These are phyloP conservation scores for Solanum chilense DNA, from an alignment of 257 asterid species.

Conservation along the genomic window DNA sequence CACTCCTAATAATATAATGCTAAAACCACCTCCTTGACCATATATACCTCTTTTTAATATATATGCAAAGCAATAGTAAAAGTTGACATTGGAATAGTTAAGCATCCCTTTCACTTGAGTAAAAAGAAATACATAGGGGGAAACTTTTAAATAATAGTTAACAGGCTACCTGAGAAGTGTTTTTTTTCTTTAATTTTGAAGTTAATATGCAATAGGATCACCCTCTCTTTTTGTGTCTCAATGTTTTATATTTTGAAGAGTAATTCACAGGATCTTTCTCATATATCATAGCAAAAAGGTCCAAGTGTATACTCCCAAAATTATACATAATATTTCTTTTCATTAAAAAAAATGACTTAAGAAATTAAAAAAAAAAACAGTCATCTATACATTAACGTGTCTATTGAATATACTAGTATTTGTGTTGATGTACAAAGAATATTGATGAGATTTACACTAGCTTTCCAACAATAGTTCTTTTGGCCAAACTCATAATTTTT, in stretches of 20 bases:
- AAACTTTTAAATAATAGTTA: not conserved
- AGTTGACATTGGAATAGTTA: not conserved
- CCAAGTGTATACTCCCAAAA: not conserved
- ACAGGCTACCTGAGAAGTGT: not conserved
- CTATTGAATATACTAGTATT: not conserved
- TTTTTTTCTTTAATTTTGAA: not conserved
- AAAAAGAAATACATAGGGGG: not conserved
- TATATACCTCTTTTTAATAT: not conserved
- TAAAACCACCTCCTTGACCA: not conserved
- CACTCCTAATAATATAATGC: not conserved
- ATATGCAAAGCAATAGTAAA: not conserved
- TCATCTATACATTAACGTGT: not conserved
- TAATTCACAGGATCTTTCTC: not conserved
- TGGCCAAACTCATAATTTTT: not conserved
- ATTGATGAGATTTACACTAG: not conserved
- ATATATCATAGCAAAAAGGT: not conserved
- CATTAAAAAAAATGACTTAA: not conserved
- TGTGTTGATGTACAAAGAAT: not conserved
- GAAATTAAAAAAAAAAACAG: not conserved
- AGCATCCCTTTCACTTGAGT: not conserved
- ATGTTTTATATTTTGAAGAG: not conserved
- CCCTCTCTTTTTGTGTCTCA: not conserved
- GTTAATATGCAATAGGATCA: not conserved
- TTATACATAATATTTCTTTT: not conserved
- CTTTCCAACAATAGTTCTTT: not conserved